A percentile compares a stretch with the other conserved stretches of the same genome.
These are phyloP conservation scores for Begonia peltatifolia DNA, from an alignment of 306 rosid species.

Conservation along the genomic window DNA sequence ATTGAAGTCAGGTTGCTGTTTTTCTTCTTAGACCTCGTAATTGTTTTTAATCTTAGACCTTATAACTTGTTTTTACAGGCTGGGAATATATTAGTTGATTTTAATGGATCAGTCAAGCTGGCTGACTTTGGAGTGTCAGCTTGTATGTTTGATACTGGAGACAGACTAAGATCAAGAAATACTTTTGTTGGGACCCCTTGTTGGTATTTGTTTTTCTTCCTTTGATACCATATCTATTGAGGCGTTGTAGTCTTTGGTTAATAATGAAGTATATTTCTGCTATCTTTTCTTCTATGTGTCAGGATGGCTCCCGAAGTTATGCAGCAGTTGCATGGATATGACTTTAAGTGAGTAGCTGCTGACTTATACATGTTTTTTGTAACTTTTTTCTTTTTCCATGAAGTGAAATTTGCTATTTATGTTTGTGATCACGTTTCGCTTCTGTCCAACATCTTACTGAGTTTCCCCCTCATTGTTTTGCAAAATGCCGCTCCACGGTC, in stretches of 20 bases:
- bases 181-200: slow-evolving; percentile 99
- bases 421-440: too few species aligned
- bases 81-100: slow-evolving; percentile 82
- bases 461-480: too few species aligned
- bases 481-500: too few species aligned
- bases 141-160: slow-evolving; percentile 87
- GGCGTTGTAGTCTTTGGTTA: too few species aligned
- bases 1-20: slow-evolving; percentile 7
- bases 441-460: too few species aligned
- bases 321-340: slow-evolving; percentile 97
- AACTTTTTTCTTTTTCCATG: background rate
- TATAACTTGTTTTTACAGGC: slow-evolving; percentile 40
- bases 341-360: slow-evolving; percentile 67
- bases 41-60: slow-evolving; percentile 12
- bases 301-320: slow-evolving; percentile 99
- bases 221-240: slow-evolving; percentile 3
- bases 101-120: slow-evolving; percentile 77
- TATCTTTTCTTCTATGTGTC: slow-evolving; percentile 12
- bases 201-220: slow-evolving; percentile 43
- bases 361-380: slow-evolving; percentile 3
- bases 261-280: background rate
- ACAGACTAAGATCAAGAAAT: slow-evolving; percentile 85
- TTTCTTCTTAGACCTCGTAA: background rate
- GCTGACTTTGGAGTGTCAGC: slow-evolving; percentile 99
- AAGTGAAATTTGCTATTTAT: too few species aligned